These are phyloP conservation scores for Lentinula raphanica DNA, from an alignment of 768 basidiomycete genomes.

Conservation along the genomic window DNA sequence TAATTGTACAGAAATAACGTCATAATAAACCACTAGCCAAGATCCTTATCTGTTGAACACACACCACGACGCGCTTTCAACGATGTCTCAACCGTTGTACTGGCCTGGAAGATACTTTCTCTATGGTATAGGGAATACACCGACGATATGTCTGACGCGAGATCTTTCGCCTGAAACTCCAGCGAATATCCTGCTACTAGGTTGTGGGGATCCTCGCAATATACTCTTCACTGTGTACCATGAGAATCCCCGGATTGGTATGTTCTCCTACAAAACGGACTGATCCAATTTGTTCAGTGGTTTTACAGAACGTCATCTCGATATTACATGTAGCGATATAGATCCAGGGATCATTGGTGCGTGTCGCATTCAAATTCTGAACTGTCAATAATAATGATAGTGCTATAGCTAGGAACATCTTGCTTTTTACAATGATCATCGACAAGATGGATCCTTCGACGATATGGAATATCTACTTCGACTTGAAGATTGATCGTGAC, in stretches of 20 bases:
- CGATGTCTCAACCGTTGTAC: constrained; percentile 32
- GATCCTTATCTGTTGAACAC: neutral
- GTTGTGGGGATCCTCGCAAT: constrained; percentile 45
- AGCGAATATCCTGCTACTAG: constrained; percentile 37
- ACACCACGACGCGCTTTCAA: no score
- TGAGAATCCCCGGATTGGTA: constrained; percentile 16
- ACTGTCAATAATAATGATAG: neutral
- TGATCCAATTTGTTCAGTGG: no score
- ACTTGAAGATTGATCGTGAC: constrained; percentile 25
- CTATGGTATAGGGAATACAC: constrained; percentile 48
- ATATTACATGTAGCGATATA: constrained; percentile 35
- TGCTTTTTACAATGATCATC: constrained; percentile 27
- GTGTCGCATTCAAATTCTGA: neutral
- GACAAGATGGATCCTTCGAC: constrained; percentile 15
- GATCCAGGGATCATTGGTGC: constrained; percentile 32
- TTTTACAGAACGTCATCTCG: constrained; percentile 17
- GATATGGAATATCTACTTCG: constrained; percentile 33
- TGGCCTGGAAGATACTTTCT: constrained; percentile 38
- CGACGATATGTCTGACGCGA: constrained; percentile 37
- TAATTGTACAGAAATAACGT: no score
- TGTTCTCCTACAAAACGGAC: neutral
- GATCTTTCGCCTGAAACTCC: constrained; percentile 35
- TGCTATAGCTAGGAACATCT: constrained; percentile 32
- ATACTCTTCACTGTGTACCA: constrained; percentile 36
- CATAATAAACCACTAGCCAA: no score